Evolutionary conservation across 495 filamentous ascomycete species (phyloP), one percentile per base, ranked within the genome.

Genomic region (Penicillium longicatenatum): DNA sequence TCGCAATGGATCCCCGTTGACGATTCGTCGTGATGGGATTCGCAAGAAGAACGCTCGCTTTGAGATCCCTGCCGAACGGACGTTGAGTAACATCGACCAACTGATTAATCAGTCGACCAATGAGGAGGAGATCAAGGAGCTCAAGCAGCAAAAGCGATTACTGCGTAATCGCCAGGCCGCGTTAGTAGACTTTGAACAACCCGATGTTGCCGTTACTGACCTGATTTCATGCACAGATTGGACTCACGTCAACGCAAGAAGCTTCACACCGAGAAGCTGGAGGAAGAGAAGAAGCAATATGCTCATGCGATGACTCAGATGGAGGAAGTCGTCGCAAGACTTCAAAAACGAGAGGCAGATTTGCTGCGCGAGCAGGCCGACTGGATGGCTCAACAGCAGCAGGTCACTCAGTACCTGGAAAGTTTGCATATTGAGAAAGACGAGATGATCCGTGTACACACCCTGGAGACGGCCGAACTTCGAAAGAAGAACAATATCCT

Each of bases 31-130:
- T 62, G 93, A 96, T 67, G 94, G 94, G 48, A 96, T 98, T 75
- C 86, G 95, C 62, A 99, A 99, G 87, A 98, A 97, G 88, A 99
- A 99, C 66, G 93, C 93, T 63, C 88, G 95, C 46, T 97, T 99
- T 74, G 94, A 98, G 69, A 98, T 99, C 59, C 94, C 94, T 5
- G 86, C 90, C 11, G 95, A 97, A 76, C 84, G 93, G 43, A 98
- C 90, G 62, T 83, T 98, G 59, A 86, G 83, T 78, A 98, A 96
- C 73, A 98, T 99, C 77, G 94, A 99, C 72, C 84, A 89, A 52
- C 77, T 98, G 65, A 97, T 99, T 76, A 82, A 86, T 31, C 85
- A 90, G 72, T 93, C 92, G 19, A 89, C 78, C 48, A 91, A 98
- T 64, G 94, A 98, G 62, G 89, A 95, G 57, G 89, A 94, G 78